Evolutionary conservation across 352 stramenopile genomes (phyloP).

Genomic region (Pythium brachiatum): DNA sequence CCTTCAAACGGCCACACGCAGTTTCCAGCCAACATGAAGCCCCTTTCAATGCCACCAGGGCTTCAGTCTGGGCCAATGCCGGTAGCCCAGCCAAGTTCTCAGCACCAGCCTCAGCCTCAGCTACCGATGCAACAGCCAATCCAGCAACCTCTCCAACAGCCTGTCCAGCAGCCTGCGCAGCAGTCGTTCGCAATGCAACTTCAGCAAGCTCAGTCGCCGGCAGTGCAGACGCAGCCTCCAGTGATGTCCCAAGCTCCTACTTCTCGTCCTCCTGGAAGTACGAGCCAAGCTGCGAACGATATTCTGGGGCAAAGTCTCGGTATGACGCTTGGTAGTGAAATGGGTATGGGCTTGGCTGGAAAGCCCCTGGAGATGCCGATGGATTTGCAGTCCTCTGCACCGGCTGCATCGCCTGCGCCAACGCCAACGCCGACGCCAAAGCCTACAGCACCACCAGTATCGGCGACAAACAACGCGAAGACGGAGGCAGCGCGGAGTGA

Average conservation of each 20-base stretch:
- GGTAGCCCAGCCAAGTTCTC: not conserved
- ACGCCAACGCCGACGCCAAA: not conserved
- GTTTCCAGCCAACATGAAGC: conserved; percentile 21
- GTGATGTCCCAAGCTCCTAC: conserved; percentile 2
- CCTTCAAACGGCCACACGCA: conserved; percentile 11
- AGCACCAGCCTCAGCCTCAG: conserved; percentile 7
- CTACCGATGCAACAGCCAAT: not conserved
- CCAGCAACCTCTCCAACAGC: not conserved
- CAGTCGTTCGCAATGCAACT: conserved; percentile 26
- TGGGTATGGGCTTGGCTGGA: conserved; percentile 6
- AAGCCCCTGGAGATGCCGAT: conserved; percentile 29
- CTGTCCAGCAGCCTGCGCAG: not conserved
- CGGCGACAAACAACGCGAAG: not conserved
- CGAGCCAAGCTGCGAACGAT: conserved; percentile 22
- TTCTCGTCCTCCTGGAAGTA: not conserved
- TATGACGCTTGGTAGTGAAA: conserved; percentile 5
- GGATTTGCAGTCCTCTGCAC: conserved; percentile 15
- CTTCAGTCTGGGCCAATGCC: conserved; percentile 6
- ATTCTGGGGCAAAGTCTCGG: conserved; percentile 24
- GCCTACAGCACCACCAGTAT: not conserved
- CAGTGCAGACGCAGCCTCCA: conserved; percentile 11
- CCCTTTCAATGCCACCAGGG: conserved; percentile 24
- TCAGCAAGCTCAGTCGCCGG: conserved; percentile 15
- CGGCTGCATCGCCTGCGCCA: conserved; percentile 3
- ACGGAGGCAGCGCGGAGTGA: conserved; percentile 2